Conservation (phyloP, 1,139 yeast species). For the Pichia sp. region DNA sequence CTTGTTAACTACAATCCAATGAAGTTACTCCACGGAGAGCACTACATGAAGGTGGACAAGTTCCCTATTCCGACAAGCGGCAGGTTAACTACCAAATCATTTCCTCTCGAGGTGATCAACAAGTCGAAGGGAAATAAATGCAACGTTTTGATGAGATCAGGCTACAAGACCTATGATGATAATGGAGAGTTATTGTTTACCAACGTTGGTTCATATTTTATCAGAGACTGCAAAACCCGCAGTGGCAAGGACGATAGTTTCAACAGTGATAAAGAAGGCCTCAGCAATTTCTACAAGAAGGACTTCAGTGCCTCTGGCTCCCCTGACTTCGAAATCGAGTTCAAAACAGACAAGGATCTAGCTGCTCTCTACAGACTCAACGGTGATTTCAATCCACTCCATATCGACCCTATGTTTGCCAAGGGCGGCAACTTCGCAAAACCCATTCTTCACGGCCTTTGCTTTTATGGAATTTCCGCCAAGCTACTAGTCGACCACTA, state of each 20-base stretch:
- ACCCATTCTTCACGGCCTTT: slow-evolving; percentile 92
- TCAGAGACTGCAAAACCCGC: slow-evolving; percentile 62
- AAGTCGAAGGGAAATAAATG: slow-evolving; percentile 55
- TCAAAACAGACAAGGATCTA: slow-evolving; percentile 65
- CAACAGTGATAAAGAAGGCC: slow-evolving; percentile 41
- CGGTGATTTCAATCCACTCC: slow-evolving; percentile 94
- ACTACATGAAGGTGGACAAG: slow-evolving; percentile 73
- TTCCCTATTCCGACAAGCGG: slow-evolving; percentile 77
- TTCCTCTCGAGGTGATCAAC: slow-evolving; percentile 72
- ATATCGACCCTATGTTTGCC: slow-evolving; percentile 89
- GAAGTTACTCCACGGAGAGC: slow-evolving; percentile 92
- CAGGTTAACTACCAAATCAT: slow-evolving; percentile 53
- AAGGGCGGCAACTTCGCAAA: slow-evolving; percentile 79
- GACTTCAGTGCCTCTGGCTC: slow-evolving; percentile 50
- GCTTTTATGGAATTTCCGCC: slow-evolving; percentile 78
- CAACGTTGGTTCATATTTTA: slow-evolving; percentile 82
- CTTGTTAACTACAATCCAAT: slow-evolving; percentile 81
- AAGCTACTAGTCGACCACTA: slow-evolving; percentile 73
- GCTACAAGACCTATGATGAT: slow-evolving; percentile 66
- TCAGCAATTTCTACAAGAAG: slow-evolving; percentile 51
- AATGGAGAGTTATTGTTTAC: slow-evolving; percentile 66
- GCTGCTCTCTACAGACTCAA: slow-evolving; percentile 89
- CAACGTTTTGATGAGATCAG: slow-evolving; percentile 78
- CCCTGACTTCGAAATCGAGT: slow-evolving; percentile 65
- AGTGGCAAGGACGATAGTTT: slow-evolving; percentile 56